Percentiles rank a stretch among this genome's conserved stretches.
Evolutionary conservation across 768 basidiomycete genomes (phyloP).

Genomic region (Glaciozyma antarctica): DNA sequence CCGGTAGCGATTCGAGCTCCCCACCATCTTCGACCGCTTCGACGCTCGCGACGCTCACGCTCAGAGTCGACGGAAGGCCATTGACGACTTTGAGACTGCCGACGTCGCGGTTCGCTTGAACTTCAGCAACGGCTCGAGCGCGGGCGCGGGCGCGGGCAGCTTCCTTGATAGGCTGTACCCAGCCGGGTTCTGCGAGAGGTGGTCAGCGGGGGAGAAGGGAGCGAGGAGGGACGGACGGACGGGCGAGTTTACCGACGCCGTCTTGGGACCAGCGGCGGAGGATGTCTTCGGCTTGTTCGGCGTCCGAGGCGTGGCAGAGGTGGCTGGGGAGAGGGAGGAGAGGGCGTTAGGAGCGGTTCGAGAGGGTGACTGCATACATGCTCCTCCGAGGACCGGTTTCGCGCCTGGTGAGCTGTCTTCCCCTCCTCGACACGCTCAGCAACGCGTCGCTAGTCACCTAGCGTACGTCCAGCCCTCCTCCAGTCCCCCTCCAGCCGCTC

Average conservation of each 20-base stretch:
- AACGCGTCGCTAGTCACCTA: too few relatives aligned
- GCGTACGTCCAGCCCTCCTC: too few relatives aligned
- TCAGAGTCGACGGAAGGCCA: constrained; percentile 21
- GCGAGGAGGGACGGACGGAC: constrained; percentile 45
- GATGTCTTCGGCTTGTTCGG: constrained; percentile 75
- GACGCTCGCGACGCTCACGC: constrained; percentile 2
- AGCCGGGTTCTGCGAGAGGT: constrained; percentile 58
- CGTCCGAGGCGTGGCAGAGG: constrained; percentile 81
- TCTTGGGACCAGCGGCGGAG: constrained; percentile 82
- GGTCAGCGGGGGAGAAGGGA: constrained; percentile 1
- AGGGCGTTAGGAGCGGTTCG: constrained; percentile 2
- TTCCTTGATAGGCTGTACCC: constrained; percentile 81
- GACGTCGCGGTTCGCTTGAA: constrained; percentile 36
- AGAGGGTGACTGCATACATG: constrained; percentile 10
- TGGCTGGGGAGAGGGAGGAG: constrained; percentile 48
- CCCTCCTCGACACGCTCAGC: too few relatives aligned
- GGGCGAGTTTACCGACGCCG: constrained; percentile 76
- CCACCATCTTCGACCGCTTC: constrained; percentile 22
- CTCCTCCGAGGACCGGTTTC: background rate
- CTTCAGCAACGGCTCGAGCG: constrained; percentile 64
- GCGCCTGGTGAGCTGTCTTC: constrained; percentile 20
- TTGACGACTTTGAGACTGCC: constrained; percentile 28
- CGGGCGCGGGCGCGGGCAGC: constrained; percentile 51
- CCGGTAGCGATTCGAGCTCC: background rate
- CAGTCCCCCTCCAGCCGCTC: too few relatives aligned